A percentile compares a stretch with the other conserved stretches of the same genome.
These are phyloP conservation scores for Periconia digitata DNA, from an alignment of 2,329 filamentous ascomycete genomes.

Conservation along the genomic window DNA sequence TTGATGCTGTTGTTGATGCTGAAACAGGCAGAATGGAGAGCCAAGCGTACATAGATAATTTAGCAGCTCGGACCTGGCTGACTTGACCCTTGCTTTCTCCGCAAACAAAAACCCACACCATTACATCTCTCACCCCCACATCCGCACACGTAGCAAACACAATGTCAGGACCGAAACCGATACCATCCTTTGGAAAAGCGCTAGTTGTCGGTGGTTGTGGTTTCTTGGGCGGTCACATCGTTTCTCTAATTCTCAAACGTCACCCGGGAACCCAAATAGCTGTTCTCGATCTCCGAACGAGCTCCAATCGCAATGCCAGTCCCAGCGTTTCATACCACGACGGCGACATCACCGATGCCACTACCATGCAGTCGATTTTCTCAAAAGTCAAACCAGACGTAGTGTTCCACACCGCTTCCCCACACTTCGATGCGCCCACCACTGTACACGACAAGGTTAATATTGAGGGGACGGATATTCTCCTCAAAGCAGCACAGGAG, in stretches of 20 bases:
- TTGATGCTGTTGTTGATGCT: too few species aligned
- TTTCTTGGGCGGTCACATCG: constrained; percentile 55
- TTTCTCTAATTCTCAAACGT: constrained; percentile 46
- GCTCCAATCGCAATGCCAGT: constrained; percentile 42
- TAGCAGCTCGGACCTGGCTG: too few species aligned
- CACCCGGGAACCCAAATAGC: constrained; percentile 48
- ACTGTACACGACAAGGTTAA: constrained; percentile 55
- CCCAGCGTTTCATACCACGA: constrained; percentile 52
- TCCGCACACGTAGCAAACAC: neutral
- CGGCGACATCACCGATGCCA: constrained; percentile 52
- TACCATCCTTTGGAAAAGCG: constrained; percentile 47
- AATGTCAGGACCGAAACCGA: constrained; percentile 7
- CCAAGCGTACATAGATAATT: too few species aligned
- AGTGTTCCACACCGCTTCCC: constrained; percentile 55
- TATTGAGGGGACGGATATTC: constrained; percentile 52
- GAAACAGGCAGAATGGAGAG: too few species aligned
- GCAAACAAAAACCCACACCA: neutral
- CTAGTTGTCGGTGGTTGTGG: constrained; percentile 55
- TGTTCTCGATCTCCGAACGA: constrained; percentile 51
- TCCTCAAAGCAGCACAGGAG: constrained; percentile 51
- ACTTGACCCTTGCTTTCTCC: neutral
- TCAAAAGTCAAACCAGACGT: constrained; percentile 47
- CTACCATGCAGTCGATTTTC: constrained; percentile 47
- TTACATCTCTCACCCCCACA: neutral
- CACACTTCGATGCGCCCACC: constrained; percentile 41